Percentiles rank a stretch among this genome's conserved stretches.
These are phyloP conservation scores for Boeremia lycopersici DNA, from an alignment of 2,329 filamentous ascomycete species.

Conservation along the genomic window DNA sequence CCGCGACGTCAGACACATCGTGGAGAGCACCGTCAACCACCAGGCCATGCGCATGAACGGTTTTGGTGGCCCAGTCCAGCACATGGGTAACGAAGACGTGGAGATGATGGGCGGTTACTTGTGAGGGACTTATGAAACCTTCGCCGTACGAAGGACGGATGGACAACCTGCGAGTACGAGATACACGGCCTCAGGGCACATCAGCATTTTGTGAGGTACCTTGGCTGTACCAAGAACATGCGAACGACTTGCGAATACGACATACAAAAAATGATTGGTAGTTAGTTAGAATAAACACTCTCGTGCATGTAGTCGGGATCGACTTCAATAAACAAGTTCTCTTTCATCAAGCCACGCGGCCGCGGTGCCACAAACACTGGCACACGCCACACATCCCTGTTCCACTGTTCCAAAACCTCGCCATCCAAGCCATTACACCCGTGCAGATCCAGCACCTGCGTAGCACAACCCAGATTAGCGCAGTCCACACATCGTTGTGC, in stretches of 20 bases:
- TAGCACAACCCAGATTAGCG: slow-evolving; percentile 10
- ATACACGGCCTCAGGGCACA: too few species aligned
- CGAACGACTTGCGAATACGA: background rate
- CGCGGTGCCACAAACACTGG: slow-evolving; percentile 30
- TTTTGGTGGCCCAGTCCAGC: background rate
- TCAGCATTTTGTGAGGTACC: too few species aligned
- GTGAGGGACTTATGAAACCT: background rate
- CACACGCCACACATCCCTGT: slow-evolving; percentile 35
- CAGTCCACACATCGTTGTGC: slow-evolving; percentile 26
- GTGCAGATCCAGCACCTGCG: slow-evolving; percentile 36
- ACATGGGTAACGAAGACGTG: background rate
- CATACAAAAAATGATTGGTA: background rate
- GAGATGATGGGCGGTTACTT: background rate
- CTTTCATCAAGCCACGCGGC: slow-evolving; percentile 1
- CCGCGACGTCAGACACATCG: slow-evolving; percentile 8
- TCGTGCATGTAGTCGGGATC: slow-evolving; percentile 36
- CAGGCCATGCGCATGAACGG: background rate
- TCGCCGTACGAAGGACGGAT: background rate
- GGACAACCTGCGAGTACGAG: background rate
- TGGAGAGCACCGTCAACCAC: slow-evolving; percentile 6
- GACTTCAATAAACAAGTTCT: slow-evolving; percentile 36
- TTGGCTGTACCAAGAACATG: too few species aligned
- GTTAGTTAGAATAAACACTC: background rate
- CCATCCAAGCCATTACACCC: slow-evolving; percentile 33
- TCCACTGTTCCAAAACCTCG: slow-evolving; percentile 27